Evolutionary conservation across 2,329 filamentous ascomycete species (phyloP), one percentile per base, ranked within the genome.

Genomic region (Alternaria sp.): DNA sequence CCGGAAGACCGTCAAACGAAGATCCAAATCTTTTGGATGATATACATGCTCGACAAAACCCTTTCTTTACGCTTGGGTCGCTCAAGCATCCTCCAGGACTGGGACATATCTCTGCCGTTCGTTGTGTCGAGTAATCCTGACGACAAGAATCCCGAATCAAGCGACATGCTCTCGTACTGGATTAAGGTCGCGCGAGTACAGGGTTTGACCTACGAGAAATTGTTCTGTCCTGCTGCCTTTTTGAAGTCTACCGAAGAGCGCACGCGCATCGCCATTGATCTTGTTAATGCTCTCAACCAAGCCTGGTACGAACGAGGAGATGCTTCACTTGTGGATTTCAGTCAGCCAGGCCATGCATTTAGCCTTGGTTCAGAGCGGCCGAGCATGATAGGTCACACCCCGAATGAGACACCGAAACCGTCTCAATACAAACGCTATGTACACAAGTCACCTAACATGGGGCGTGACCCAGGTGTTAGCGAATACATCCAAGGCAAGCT

Each of bases 41-140:
- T 78, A 4, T 80, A 80, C 51, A 69, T 75, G 54, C 69, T 78
- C 46, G 78, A 80, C 54, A 80, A 79, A 59, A 77, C 69, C 7
- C 67, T 80, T 8, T 79, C 78, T 1, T 66, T 80, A 7, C 71
- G 76, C 11, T 57, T 79, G 9, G 78, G 78, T 14, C 73, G 77
- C 7, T 75, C 78, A 7, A 72, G 75, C 16, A 60, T 70, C 9
- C 73, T 79, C 26, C 78, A 79, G 53, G 78, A 80, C 46, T 79
- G 75, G 69, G 78, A 80, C 36, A 77, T 80, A 48, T 74, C 69
- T 8, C 53, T 75, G 14, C 74, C 66, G 6, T 68, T 69, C 39
- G 61, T 65, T 16, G 43, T 53, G 8, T 58, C 62, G 3, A 59
- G 55, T 30, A 44, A 61, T 9, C 52, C 58, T 5, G 32, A 44